Evolutionary conservation across 2,329 filamentous ascomycete genomes (phyloP).

Genomic region (Exophiala xenobiotica): DNA sequence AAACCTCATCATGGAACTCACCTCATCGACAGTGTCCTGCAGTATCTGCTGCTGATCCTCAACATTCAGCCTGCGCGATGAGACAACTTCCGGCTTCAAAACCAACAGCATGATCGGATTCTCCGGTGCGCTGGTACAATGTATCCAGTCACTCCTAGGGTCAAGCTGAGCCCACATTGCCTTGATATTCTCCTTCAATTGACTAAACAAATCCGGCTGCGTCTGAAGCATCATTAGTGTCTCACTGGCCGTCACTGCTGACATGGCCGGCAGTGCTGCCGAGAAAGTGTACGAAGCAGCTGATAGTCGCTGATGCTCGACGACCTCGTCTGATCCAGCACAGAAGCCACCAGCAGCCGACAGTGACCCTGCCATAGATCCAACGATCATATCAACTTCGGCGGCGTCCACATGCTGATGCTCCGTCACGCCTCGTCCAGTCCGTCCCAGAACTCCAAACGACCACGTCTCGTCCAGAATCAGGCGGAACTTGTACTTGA

Average conservation of each 20-base stretch:
- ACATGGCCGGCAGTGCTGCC: slow-evolving; percentile 86
- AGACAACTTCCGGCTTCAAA: slow-evolving; percentile 79
- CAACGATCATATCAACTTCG: slow-evolving; percentile 95
- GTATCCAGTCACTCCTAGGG: slow-evolving; percentile 89
- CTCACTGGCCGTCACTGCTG: slow-evolving; percentile 94
- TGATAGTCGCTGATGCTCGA: slow-evolving; percentile 93
- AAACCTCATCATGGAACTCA: slow-evolving; percentile 45
- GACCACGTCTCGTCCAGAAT: slow-evolving; percentile 98
- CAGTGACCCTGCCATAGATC: slow-evolving; percentile 83
- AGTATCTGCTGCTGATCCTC: slow-evolving; percentile 82
- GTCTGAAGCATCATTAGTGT: slow-evolving; percentile 82
- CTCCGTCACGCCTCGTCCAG: slow-evolving; percentile 88
- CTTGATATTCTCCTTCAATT: slow-evolving; percentile 82
- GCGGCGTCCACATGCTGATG: slow-evolving; percentile 92
- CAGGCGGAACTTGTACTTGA: slow-evolving; percentile 95
- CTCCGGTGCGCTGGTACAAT: slow-evolving; percentile 74
- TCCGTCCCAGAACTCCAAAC: slow-evolving; percentile 89
- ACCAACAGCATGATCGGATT: slow-evolving; percentile 85
- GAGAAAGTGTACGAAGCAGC: slow-evolving; percentile 94
- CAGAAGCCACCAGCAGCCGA: slow-evolving; percentile 96
- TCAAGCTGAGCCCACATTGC: slow-evolving; percentile 84
- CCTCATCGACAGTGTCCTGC: slow-evolving; percentile 95
- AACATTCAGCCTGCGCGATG: slow-evolving; percentile 63
- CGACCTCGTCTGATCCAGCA: slow-evolving; percentile 83
- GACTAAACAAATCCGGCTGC: slow-evolving; percentile 75